Evolutionary conservation across 495 filamentous ascomycete genomes (phyloP).

Genomic region (Penicillium simplicissimum): DNA sequence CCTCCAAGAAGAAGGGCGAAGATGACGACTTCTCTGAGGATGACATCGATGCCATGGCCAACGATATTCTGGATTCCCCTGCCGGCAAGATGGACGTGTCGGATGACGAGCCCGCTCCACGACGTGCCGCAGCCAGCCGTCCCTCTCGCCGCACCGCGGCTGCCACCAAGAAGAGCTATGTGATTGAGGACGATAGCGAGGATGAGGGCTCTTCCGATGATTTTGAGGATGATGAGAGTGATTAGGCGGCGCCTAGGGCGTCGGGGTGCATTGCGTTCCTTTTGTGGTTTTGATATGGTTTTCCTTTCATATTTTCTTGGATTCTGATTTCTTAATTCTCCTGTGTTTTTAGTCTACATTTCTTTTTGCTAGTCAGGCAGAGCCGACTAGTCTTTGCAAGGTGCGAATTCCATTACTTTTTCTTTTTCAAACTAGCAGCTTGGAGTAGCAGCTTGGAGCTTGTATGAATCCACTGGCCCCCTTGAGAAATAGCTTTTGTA

Average conservation of each 20-base stretch:
- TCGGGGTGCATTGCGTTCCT: slow-evolving; percentile 10
- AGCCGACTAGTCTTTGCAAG: slow-evolving; percentile 18
- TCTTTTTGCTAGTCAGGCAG: slow-evolving; percentile 21
- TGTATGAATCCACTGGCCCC: no score
- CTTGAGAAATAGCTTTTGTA: no score
- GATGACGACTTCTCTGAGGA: slow-evolving; percentile 49
- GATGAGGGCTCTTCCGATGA: slow-evolving; percentile 45
- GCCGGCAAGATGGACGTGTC: slow-evolving; percentile 30
- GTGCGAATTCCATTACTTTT: slow-evolving; percentile 4
- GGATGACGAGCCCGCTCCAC: slow-evolving; percentile 36
- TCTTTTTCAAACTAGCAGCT: background rate
- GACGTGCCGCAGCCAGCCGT: slow-evolving; percentile 41
- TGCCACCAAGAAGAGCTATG: slow-evolving; percentile 54
- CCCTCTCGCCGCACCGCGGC: slow-evolving; percentile 56
- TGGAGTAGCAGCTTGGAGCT: no score
- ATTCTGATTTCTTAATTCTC: slow-evolving; percentile 10
- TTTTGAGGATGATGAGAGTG: slow-evolving; percentile 43
- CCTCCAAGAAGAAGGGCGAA: slow-evolving; percentile 38
- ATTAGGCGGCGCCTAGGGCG: slow-evolving; percentile 24
- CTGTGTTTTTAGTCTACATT: slow-evolving; percentile 12
- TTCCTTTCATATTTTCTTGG: slow-evolving; percentile 10
- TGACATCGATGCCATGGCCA: slow-evolving; percentile 55
- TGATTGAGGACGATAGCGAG: slow-evolving; percentile 55
- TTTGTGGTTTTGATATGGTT: slow-evolving; percentile 12
- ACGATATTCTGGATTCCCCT: slow-evolving; percentile 57